Evolutionary conservation across 2,329 filamentous ascomycete genomes (phyloP).

Genomic region (Hypoxylon sp.): DNA sequence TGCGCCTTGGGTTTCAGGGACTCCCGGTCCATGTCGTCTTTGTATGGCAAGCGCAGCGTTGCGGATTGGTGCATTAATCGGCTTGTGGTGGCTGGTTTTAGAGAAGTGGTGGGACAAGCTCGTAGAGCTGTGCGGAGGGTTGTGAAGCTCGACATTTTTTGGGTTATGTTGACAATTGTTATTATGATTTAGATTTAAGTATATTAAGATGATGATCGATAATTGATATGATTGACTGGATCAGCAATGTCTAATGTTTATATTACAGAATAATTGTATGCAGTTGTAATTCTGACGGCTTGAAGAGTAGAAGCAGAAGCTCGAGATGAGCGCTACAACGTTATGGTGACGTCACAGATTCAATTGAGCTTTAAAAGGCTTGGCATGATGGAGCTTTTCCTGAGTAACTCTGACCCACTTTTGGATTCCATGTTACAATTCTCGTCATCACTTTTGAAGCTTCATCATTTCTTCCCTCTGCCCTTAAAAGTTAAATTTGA

Average conservation of each 20-base stretch:
- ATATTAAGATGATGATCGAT: neutral
- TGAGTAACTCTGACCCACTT: constrained; percentile 11
- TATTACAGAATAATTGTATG: neutral
- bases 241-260: neutral
- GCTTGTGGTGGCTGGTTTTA: constrained; percentile 12
- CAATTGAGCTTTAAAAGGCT: neutral
- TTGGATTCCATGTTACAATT: too few species aligned
- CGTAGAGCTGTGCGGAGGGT: constrained; percentile 35
- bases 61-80: constrained; percentile 49
- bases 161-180: too few species aligned
- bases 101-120: constrained; percentile 21
- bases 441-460: too few species aligned
- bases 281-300: constrained; percentile 13
- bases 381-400: neutral
- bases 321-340: constrained; percentile 12
- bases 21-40: constrained; percentile 65
- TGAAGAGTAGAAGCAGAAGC: neutral
- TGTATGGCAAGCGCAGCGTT: constrained; percentile 51
- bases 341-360: constrained; percentile 33
- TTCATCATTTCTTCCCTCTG: constrained; percentile 10
- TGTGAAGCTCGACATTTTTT: constrained; percentile 34
- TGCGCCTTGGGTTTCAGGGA: constrained; percentile 69
- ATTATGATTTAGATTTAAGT: too few species aligned
- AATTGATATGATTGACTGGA: constrained; percentile 1
- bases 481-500: too few species aligned